Base-by-base conservation (phyloP, 164 flowering plant genomes). In the Magnolia sinica region DNA sequence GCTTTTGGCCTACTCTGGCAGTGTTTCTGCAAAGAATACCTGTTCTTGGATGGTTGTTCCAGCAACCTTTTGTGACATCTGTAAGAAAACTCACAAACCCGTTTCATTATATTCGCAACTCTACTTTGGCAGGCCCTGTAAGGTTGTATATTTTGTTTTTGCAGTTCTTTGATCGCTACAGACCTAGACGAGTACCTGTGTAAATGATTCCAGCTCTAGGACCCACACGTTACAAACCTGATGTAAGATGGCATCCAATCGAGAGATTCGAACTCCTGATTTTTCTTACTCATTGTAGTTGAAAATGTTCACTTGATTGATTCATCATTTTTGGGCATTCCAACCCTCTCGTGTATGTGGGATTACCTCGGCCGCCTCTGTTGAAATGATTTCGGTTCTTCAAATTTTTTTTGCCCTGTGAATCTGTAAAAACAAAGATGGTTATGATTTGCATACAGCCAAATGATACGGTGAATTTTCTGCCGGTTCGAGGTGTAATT, bases 1-100 rank as follows among this genome's bases (percentile, higher is more conserved):
- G 99, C 52, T 96, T 94, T 84, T 96, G 99, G 98, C 99, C 98
- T 23, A 94, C 99, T 29, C 79, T 92, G 49, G 86, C 97, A 61
- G 97, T 96, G 72, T 96, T 96, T 78, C 73, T 94, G 52, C 98
- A 92, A 83, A 91, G 82, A 87, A 94, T 96, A 77, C 99, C 99
- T 23, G 55, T 96, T 78, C 84, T 96, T 79, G 98, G 99, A 67
- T 94, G 98, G 99, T 76, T 96, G n/a, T 84, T 96, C 77, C 98
- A 96, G 74, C 99, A 88, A 72, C 99, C 98, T 27, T 89, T 87
- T 85, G 72, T 96, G 70, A 85, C 92, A 88, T 91, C 96, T 84
- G 99, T 96, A 89, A 79, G 93, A 45, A 14, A 52, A 7, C 61
- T 58, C 1, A n/a, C 19, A 14, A 31, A 37, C 71, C 7, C 22